Evolutionary conservation across 2,329 filamentous ascomycete species (phyloP).

Genomic region (Hymenoscyphus infarciens): DNA sequence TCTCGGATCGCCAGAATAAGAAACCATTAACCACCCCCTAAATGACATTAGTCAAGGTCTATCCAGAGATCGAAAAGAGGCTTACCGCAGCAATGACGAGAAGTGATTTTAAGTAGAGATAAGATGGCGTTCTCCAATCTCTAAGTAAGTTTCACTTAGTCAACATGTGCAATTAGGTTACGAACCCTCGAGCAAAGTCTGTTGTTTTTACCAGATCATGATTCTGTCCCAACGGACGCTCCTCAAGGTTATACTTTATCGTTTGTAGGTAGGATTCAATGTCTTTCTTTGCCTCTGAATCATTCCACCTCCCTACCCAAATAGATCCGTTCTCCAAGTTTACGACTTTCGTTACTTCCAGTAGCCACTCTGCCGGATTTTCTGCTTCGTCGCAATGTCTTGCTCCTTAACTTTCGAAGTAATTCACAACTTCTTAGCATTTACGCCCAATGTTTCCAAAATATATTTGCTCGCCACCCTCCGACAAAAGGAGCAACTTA

Average conservation of each 20-base stretch:
- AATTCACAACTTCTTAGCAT: slow-evolving; percentile 40
- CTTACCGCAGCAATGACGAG: not conserved
- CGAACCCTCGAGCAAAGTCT: slow-evolving; percentile 62
- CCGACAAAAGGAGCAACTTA: slow-evolving; percentile 69
- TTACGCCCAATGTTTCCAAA: slow-evolving; percentile 53
- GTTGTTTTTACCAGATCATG: slow-evolving; percentile 27
- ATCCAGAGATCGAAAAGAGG: not conserved
- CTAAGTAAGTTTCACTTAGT: slow-evolving; percentile 55
- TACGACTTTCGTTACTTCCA: slow-evolving; percentile 35
- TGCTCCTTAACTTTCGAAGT: slow-evolving; percentile 70
- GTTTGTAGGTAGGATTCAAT: slow-evolving; percentile 32
- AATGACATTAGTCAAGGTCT: not conserved
- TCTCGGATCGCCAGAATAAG: slow-evolving; percentile 62
- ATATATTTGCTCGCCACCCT: slow-evolving; percentile 59
- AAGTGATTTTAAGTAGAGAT: not conserved
- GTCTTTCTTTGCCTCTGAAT: slow-evolving; percentile 27
- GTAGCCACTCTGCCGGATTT: slow-evolving; percentile 83
- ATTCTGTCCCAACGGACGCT: not conserved
- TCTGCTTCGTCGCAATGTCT: slow-evolving; percentile 59
- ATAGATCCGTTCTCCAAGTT: not conserved
- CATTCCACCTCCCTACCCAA: slow-evolving; percentile 57
- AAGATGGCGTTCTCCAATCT: slow-evolving; percentile 51
- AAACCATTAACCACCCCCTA: slow-evolving; percentile 51
- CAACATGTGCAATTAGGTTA: slow-evolving; percentile 50
- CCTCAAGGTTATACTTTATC: not conserved